Conservation (phyloP, 2,329 filamentous ascomycete species). For the Apiospora rasikravindrae region DNA sequence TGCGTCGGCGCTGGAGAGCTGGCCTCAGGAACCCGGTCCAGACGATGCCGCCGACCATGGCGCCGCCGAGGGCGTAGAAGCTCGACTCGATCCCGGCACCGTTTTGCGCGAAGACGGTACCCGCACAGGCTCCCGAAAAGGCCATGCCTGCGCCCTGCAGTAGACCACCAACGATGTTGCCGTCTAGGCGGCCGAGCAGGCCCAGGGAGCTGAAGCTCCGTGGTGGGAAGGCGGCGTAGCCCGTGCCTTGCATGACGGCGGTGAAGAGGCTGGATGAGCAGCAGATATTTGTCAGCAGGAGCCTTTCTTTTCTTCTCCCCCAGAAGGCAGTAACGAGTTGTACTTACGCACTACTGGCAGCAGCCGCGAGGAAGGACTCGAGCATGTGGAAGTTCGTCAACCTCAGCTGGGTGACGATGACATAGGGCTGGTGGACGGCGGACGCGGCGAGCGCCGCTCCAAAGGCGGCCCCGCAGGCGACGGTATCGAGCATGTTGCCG, state of each 20-base stretch:
- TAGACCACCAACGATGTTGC: conserved; percentile 67
- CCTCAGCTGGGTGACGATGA: conserved; percentile 66
- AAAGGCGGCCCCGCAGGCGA: conserved; percentile 61
- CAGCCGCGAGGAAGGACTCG: conserved; percentile 66
- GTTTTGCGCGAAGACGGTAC: conserved; percentile 67
- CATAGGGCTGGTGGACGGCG: conserved; percentile 63
- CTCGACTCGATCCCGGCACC: conserved; percentile 59
- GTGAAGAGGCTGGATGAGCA: conserved; percentile 47
- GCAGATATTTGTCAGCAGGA: background rate
- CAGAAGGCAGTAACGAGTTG: background rate
- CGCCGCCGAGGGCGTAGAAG: conserved; percentile 58
- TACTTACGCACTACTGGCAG: conserved; percentile 65
- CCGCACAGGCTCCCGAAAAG: conserved; percentile 68
- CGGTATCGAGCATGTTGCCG: conserved; percentile 9
- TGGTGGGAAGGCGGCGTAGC: conserved; percentile 50
- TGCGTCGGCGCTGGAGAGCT: conserved; percentile 35
- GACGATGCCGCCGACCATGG: conserved; percentile 58
- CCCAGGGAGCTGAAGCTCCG: conserved; percentile 57
- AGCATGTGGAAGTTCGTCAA: conserved; percentile 70
- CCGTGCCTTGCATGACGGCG: conserved; percentile 48
- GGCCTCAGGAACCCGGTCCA: conserved; percentile 53
- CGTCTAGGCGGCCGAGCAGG: conserved; percentile 62
- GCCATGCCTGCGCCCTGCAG: conserved; percentile 71
- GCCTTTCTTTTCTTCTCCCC: background rate
- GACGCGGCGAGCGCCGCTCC: conserved; percentile 65